Conservation (phyloP, 2,329 filamentous ascomycete genomes). For the Curvularia eragrostidis region DNA sequence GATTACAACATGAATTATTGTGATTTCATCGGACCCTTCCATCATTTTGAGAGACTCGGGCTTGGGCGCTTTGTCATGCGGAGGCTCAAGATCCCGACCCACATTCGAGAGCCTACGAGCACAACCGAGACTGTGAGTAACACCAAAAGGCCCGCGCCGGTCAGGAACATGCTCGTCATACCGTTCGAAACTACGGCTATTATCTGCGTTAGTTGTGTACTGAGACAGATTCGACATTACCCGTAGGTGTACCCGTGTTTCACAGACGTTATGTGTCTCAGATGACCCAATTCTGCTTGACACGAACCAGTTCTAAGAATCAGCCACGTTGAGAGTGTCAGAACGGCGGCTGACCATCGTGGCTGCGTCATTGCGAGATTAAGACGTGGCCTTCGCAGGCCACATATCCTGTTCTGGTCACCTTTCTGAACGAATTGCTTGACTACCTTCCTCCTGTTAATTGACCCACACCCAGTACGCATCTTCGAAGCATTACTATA, state of each 20-base stretch:
- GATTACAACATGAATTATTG: not conserved
- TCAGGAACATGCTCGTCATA: not conserved
- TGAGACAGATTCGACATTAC: conserved; percentile 25
- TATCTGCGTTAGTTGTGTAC: not conserved
- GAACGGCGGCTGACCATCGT: conserved; percentile 20
- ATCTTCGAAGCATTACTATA: conserved; percentile 14
- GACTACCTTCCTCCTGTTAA: conserved; percentile 2
- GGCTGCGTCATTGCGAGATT: conserved; percentile 5
- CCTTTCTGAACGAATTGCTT: conserved; percentile 18
- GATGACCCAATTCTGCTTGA: conserved; percentile 14
- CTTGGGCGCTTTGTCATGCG: not conserved
- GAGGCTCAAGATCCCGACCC: not conserved
- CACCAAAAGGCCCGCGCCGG: not conserved
- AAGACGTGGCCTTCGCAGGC: conserved; percentile 10
- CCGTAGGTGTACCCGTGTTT: conserved; percentile 23
- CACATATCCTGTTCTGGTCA: conserved; percentile 9
- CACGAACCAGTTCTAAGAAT: conserved; percentile 18
- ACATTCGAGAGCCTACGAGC: not conserved
- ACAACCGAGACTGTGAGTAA: not conserved
- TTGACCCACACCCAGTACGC: conserved; percentile 9
- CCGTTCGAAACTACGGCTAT: not conserved
- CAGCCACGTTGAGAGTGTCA: conserved; percentile 34
- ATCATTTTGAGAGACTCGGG: not conserved
- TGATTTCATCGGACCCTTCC: not conserved
- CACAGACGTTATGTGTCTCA: conserved; percentile 39